Conservation (phyloP, 1,284 basidiomycete species). For the Malassezia slooffiae region DNA sequence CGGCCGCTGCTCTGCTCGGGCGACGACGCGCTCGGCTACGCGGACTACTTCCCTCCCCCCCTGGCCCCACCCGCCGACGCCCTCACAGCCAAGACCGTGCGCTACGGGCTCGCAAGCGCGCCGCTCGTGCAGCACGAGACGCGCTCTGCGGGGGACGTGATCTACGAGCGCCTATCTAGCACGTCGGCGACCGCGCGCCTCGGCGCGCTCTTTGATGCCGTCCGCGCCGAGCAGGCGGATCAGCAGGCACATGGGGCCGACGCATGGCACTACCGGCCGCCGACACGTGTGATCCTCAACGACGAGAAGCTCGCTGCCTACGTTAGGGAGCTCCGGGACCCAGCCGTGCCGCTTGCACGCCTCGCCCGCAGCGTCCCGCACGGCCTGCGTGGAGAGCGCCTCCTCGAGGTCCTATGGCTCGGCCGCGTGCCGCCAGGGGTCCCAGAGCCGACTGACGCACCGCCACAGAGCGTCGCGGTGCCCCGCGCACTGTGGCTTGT, state of each 20-base stretch:
- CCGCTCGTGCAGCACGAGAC: slow-evolving; percentile 48
- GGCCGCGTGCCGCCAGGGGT: slow-evolving; percentile 13
- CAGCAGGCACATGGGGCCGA: slow-evolving; percentile 17
- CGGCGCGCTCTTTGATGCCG: slow-evolving; percentile 23
- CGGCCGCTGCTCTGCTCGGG: too few species aligned
- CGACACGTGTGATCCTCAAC: slow-evolving; percentile 67
- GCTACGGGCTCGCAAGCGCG: slow-evolving; percentile 61
- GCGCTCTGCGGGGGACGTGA: slow-evolving; percentile 53
- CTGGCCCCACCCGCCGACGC: too few species aligned
- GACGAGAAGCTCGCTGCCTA: slow-evolving; percentile 77
- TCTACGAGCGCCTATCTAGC: slow-evolving; percentile 50
- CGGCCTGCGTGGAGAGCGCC: slow-evolving; percentile 78
- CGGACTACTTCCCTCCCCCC: too few species aligned
- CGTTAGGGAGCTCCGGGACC: slow-evolving; percentile 81
- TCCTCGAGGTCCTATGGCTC: slow-evolving; percentile 73
- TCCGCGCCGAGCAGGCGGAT: slow-evolving; percentile 8
- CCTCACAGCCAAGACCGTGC: slow-evolving; percentile 49
- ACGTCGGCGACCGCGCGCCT: slow-evolving; percentile 16
- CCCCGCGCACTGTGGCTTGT: slow-evolving; percentile 89
- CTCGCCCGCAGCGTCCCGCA: slow-evolving; percentile 82
- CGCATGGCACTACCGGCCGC: slow-evolving; percentile 20
- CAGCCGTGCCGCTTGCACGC: slow-evolving; percentile 72
- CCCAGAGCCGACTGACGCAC: too few species aligned
- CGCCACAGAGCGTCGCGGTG: slow-evolving; percentile 56
- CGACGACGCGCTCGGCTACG: too few species aligned